Evolutionary conservation across 768 basidiomycete species (phyloP).

Genomic region (Tremella fuciformis): DNA sequence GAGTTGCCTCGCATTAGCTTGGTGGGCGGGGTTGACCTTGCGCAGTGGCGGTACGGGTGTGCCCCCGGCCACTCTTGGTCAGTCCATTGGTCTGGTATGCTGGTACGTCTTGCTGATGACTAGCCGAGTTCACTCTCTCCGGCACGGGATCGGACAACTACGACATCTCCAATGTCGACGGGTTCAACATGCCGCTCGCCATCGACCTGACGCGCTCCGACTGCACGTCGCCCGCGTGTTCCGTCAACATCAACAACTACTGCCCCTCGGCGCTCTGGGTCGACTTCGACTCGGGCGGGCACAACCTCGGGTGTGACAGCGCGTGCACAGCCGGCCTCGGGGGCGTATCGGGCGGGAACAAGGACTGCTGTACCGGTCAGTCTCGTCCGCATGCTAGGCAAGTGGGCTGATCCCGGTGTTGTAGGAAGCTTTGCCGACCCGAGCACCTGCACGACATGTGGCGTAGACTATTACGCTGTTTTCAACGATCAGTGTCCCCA

Average conservation of each 20-base stretch:
- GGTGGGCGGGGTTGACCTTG: not conserved
- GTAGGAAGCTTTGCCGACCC: conserved; percentile 12
- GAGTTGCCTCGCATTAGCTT: too few species aligned
- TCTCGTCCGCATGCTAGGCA: not conserved
- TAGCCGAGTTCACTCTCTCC: conserved; percentile 35
- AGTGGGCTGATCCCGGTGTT: conserved; percentile 1
- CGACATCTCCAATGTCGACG: conserved; percentile 33
- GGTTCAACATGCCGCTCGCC: conserved; percentile 31
- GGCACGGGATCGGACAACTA: conserved; percentile 22
- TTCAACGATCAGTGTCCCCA: conserved; percentile 30
- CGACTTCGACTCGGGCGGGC: conserved; percentile 21
- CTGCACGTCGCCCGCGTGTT: conserved; percentile 20
- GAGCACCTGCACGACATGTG: conserved; percentile 17
- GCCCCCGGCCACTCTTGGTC: conserved; percentile 28
- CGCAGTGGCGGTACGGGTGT: conserved; percentile 12
- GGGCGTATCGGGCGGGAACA: conserved; percentile 24
- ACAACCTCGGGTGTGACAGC: conserved; percentile 22
- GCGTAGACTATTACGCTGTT: conserved; percentile 31
- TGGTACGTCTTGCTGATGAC: not conserved
- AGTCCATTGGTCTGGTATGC: not conserved
- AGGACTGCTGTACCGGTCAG: conserved; percentile 32
- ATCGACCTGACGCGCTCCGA: conserved; percentile 15
- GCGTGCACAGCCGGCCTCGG: conserved; percentile 30
- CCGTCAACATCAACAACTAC: conserved; percentile 27
- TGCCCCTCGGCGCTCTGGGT: conserved; percentile 26